Base-by-base conservation (phyloP, 768 basidiomycete species). In the Rhodotorula taiwanensis region DNA sequence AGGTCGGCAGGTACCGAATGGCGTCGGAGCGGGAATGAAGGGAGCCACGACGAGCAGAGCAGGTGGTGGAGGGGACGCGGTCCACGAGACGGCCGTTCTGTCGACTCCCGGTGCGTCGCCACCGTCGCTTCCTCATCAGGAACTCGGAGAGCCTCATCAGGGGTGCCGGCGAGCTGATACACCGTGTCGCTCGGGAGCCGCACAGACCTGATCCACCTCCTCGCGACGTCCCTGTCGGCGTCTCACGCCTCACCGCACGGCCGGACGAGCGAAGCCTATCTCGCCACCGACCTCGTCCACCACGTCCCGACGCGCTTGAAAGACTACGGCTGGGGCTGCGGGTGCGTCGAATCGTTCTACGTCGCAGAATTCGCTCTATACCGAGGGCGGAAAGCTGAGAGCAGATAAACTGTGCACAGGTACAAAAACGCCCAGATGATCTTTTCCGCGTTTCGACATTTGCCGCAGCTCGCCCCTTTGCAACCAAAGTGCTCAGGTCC, bases 341-440 rank as follows among this genome's bases (percentile, higher is more conserved):
- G 59, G 67, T 54, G 41, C 23, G 56, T 52, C 30, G 34, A 6
- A 36, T 27, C 21, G 27, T 18, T n/a, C n/a, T n/a, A n/a, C n/a
- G n/a, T n/a, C n/a, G n/a, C n/a, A n/a, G n/a, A n/a, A n/a, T n/a
- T n/a, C n/a, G n/a, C n/a, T n/a, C n/a, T n/a, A n/a, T n/a, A n/a
- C n/a, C n/a, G n/a, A n/a, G n/a, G n/a, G n/a, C n/a, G n/a, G n/a
- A n/a, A n/a, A n/a, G n/a, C n/a, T n/a, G n/a, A n/a, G n/a, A n/a
- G n/a, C n/a, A n/a, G n/a, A n/a, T n/a, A n/a, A n/a, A n/a, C n/a
- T n/a, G 34, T 7, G 7, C 33, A 31, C 52, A 64, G 71, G 3
- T 72, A 72, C 59, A 62, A 62, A 43, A 70, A 70, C 51, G 42
- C 60, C 3, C 67, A 68, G 31, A 72, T 72, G 69, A 9, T 70